Percentiles rank a stretch among this genome's conserved stretches.
Evolutionary conservation across 495 filamentous ascomycete genomes (phyloP).

Genomic region (Penicillium simplicissimum): DNA sequence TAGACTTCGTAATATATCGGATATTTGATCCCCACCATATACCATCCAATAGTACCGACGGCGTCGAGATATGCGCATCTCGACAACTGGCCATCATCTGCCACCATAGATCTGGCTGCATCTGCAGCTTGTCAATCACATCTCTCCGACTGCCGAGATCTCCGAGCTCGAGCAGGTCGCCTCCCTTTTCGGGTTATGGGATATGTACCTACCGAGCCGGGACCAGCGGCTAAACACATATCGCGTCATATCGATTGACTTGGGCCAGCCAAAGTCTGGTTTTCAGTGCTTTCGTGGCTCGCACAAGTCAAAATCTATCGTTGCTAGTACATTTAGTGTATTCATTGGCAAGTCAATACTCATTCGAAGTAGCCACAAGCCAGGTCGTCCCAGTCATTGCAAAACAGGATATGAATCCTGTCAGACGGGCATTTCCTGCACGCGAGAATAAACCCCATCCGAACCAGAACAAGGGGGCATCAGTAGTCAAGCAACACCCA

Average conservation of each 20-base stretch:
- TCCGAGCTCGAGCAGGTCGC: background rate
- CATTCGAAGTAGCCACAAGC: background rate
- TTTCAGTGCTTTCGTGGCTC: background rate
- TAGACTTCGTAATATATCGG: background rate
- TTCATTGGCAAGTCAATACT: background rate
- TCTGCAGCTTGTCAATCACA: conserved; percentile 1
- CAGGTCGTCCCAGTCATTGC: background rate
- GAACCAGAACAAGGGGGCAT: background rate
- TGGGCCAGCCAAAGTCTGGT: background rate
- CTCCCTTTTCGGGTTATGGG: background rate
- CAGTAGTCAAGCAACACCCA: background rate
- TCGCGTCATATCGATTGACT: background rate
- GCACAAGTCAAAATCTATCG: background rate
- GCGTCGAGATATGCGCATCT: background rate
- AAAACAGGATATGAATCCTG: background rate
- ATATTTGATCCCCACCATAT: background rate
- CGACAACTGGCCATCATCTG: background rate
- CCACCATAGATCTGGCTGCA: conserved; percentile 7
- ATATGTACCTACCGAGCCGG: background rate
- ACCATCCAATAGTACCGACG: background rate
- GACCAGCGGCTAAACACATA: background rate
- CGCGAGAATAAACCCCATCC: background rate
- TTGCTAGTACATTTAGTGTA: background rate
- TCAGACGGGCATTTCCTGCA: background rate
- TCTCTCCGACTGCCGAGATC: background rate